Conservation (phyloP, 1,284 basidiomycete genomes). For the Cryptococcus wingfieldii region DNA sequence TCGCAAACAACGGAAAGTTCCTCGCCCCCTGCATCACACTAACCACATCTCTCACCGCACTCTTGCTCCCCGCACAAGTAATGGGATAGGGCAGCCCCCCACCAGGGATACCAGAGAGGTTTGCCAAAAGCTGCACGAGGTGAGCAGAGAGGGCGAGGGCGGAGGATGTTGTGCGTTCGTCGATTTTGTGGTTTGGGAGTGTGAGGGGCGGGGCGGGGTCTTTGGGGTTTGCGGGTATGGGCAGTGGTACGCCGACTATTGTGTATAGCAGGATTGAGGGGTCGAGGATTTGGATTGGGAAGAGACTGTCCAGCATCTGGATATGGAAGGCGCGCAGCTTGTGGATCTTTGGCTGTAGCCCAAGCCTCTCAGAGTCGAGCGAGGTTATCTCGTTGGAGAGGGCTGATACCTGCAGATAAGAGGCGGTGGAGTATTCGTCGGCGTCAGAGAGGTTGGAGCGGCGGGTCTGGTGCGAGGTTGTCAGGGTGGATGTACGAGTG, state of each 20-base stretch:
- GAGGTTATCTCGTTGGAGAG: background rate
- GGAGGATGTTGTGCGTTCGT: constrained; percentile 76
- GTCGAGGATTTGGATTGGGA: constrained; percentile 79
- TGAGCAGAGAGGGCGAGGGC: constrained; percentile 84
- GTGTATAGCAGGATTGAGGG: constrained; percentile 77
- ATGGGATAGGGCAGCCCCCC: constrained; percentile 80
- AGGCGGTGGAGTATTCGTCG: constrained; percentile 3
- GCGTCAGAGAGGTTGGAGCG: constrained; percentile 27
- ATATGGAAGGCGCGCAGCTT: constrained; percentile 65
- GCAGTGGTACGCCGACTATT: constrained; percentile 74
- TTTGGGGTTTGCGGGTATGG: constrained; percentile 67
- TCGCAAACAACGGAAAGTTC: constrained; percentile 90
- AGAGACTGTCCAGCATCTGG: constrained; percentile 71
- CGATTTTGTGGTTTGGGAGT: constrained; percentile 59
- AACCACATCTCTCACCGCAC: constrained; percentile 82
- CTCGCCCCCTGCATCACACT: constrained; percentile 89
- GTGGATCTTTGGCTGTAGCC: constrained; percentile 55
- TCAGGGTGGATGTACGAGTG: background rate
- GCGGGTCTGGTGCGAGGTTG: background rate
- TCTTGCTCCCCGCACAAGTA: constrained; percentile 79
- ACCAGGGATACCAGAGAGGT: constrained; percentile 53
- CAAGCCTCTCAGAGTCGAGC: constrained; percentile 33
- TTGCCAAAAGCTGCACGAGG: constrained; percentile 70
- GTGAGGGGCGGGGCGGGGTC: constrained; percentile 81
- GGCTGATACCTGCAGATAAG: background rate